phyloP scores from a whole-genome alignment of 306 rosid species.

The Rubus idaeus region DNA sequence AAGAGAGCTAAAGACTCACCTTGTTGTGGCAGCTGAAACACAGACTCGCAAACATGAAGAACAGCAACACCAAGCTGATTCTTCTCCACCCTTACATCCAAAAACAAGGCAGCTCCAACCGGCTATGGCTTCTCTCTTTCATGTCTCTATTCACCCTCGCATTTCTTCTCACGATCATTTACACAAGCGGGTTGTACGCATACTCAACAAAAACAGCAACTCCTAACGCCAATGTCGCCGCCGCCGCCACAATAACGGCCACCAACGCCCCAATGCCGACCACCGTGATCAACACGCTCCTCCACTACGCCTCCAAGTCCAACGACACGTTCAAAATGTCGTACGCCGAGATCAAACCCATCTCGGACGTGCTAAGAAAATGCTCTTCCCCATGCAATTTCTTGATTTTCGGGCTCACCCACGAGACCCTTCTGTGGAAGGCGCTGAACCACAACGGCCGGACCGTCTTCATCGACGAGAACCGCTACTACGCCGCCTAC shows the following conservation, averaged over 20 bases:
- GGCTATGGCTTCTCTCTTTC: slow-evolving; percentile 77
- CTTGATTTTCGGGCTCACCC: slow-evolving; percentile 83
- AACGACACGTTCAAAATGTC: slow-evolving; percentile 83
- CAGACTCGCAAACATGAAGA: slow-evolving; percentile 43
- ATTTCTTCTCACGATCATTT: slow-evolving; percentile 70
- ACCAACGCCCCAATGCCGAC: slow-evolving; percentile 46
- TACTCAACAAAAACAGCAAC: slow-evolving; percentile 19
- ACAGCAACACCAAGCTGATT: slow-evolving; percentile 80
- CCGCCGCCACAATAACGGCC: slow-evolving; percentile 27
- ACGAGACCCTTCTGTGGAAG: slow-evolving; percentile 89
- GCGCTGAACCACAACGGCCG: slow-evolving; percentile 87
- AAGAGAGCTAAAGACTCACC: not conserved
- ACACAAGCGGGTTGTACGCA: slow-evolving; percentile 53
- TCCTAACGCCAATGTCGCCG: not conserved
- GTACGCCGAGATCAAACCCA: slow-evolving; percentile 69
- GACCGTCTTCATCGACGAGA: slow-evolving; percentile 89
- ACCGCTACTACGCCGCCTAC: slow-evolving; percentile 88
- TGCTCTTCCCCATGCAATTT: slow-evolving; percentile 79
- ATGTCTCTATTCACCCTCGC: slow-evolving; percentile 80
- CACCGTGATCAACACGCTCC: slow-evolving; percentile 82
- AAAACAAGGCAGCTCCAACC: slow-evolving; percentile 86
- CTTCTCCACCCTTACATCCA: slow-evolving; percentile 98
- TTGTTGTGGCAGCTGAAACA: not conserved
- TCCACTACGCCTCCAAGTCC: slow-evolving; percentile 78
- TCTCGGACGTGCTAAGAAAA: slow-evolving; percentile 79